Conservation (phyloP, 1,284 basidiomycete genomes). For the Fomitopsis betulina region DNA sequence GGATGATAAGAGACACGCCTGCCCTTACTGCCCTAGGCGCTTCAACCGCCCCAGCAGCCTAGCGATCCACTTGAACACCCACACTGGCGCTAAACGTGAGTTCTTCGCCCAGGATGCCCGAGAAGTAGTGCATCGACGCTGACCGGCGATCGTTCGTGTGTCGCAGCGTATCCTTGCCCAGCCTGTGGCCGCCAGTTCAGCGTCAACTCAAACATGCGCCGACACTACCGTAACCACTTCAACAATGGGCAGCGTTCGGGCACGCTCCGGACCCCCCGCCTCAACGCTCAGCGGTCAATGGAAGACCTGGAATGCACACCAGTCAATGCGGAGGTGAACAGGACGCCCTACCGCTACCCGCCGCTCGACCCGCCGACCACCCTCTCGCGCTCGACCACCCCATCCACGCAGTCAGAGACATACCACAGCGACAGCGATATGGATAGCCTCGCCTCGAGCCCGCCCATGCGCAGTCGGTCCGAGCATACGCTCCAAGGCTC, state of each 20-base stretch:
- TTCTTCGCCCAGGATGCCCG: neutral
- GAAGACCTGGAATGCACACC: neutral
- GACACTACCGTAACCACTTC: conserved; percentile 66
- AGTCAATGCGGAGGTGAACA: neutral
- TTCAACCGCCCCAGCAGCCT: too few relatives aligned
- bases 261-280: neutral
- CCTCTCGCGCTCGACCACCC: neutral
- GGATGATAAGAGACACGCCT: conserved; percentile 52
- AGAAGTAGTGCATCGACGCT: neutral
- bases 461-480: neutral
- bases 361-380: neutral
- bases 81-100: too few relatives aligned
- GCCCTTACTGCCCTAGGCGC: conserved; percentile 60
- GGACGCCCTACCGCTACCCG: neutral
- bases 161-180: conserved; percentile 65
- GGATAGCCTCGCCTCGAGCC: neutral
- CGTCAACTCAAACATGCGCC: conserved; percentile 78
- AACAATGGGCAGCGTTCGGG: neutral
- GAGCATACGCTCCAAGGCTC: neutral
- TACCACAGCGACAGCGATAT: neutral
- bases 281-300: neutral
- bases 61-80: too few relatives aligned
- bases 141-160: conserved; percentile 3
- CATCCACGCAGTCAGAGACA: neutral
- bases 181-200: conserved; percentile 74